Percentiles rank a stretch among this genome's conserved stretches.
phyloP scores from a whole-genome alignment of 2,329 filamentous ascomycete species.

The Cadophora sp. region DNA sequence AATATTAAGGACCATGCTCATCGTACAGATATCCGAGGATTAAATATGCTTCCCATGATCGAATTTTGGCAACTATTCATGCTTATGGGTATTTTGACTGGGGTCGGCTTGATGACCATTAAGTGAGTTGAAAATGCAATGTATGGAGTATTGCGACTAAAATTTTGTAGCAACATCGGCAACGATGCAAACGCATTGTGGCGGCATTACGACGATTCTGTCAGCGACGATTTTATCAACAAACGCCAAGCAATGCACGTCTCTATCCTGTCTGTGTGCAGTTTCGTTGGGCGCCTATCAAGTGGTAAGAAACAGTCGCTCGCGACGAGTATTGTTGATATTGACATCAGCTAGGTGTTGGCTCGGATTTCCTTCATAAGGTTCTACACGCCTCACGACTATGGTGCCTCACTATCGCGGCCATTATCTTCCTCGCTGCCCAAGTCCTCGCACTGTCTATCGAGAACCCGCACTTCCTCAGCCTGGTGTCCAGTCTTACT shows the following conservation, averaged over 20 bases:
- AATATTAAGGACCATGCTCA: constrained; percentile 74
- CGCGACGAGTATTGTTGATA: neutral
- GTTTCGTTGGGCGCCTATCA: constrained; percentile 80
- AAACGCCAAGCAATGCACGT: constrained; percentile 90
- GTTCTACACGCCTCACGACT: constrained; percentile 79
- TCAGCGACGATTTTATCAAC: constrained; percentile 76
- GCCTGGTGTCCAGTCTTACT: constrained; percentile 80
- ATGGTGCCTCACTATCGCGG: constrained; percentile 87
- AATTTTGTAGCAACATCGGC: constrained; percentile 79
- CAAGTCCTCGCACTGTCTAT: constrained; percentile 80
- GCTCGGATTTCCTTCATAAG: constrained; percentile 89
- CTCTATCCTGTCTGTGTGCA: constrained; percentile 88
- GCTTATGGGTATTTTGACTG: constrained; percentile 88
- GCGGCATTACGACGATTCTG: constrained; percentile 80
- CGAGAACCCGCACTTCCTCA: constrained; percentile 77
- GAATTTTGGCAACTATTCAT: constrained; percentile 93
- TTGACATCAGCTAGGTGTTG: constrained; percentile 66
- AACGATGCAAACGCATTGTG: constrained; percentile 88
- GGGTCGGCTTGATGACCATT: constrained; percentile 97
- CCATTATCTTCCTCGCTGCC: constrained; percentile 77
- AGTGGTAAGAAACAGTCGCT: constrained; percentile 62
- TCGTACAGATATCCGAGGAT: constrained; percentile 89
- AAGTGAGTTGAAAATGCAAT: constrained; percentile 70
- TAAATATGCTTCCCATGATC: constrained; percentile 70
- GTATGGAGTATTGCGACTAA: constrained; percentile 4